Percentiles rank a stretch among this genome's conserved stretches.
Conservation (phyloP, 2,329 filamentous ascomycete genomes). For the Tolypocladium inflatum region DNA sequence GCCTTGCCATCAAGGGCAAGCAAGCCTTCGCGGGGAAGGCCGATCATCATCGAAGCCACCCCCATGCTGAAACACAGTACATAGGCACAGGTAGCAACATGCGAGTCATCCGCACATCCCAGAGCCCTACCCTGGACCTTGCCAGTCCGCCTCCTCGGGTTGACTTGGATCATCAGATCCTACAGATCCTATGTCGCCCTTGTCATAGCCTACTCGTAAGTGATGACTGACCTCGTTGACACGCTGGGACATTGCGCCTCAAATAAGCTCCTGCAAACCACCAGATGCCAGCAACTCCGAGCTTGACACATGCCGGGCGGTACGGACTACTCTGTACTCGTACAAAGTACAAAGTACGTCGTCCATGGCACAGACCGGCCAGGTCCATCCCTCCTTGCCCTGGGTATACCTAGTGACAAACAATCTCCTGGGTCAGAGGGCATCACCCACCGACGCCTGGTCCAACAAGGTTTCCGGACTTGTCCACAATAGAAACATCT, state of each 20-base stretch:
- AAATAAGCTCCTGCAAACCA: not conserved
- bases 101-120: not conserved
- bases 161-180: not conserved
- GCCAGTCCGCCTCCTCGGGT: not conserved
- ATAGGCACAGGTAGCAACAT: not conserved
- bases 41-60: not conserved
- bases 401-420: too few species aligned
- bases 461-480: not conserved
- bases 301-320: not conserved
- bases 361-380: not conserved
- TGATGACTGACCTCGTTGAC: not conserved
- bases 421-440: not conserved
- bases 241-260: not conserved
- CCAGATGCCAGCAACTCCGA: not conserved
- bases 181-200: not conserved
- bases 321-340: too few species aligned
- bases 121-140: not conserved
- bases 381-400: not conserved
- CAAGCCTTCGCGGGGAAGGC: not conserved
- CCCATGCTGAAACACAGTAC: not conserved
- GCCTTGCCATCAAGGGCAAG: not conserved
- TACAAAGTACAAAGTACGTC: too few species aligned
- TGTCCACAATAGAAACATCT: not conserved
- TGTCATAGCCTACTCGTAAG: too few species aligned
- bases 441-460: too few species aligned